phyloP scores from a whole-genome alignment of 257 asterid species.

The Solanum pinnatisectum region DNA sequence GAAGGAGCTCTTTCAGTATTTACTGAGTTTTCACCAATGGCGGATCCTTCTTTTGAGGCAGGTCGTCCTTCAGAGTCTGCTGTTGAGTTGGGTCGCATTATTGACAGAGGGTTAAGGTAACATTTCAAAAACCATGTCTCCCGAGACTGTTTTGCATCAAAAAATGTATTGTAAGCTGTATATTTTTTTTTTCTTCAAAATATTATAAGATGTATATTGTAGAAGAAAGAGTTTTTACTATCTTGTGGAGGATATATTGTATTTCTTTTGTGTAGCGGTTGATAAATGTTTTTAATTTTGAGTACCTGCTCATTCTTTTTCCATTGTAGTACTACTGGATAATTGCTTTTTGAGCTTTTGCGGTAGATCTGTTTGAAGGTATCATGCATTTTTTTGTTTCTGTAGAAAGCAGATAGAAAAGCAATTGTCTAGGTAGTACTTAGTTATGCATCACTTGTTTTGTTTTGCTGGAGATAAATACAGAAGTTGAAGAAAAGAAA shows the following conservation, averaged over 20 bases:
- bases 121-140: not conserved
- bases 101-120: slow-evolving; percentile 96
- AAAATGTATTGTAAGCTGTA: not conserved
- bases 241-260: not conserved
- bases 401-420: not conserved
- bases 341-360: not conserved
- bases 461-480: not conserved
- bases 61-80: slow-evolving; percentile 94
- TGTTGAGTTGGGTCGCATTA: slow-evolving; percentile 85
- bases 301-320: not conserved
- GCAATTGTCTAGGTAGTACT: not conserved
- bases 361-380: not conserved
- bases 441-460: not conserved
- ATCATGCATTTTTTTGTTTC: not conserved
- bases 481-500: not conserved
- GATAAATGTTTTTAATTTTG: not conserved
- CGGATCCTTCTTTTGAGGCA: slow-evolving; percentile 87
- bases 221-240: not conserved
- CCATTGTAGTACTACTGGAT: not conserved
- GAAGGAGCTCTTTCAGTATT: slow-evolving; percentile 81
- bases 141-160: not conserved
- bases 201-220: not conserved
- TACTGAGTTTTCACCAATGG: slow-evolving; percentile 98
- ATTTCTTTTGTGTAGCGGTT: not conserved
- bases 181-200: not conserved